phyloP scores from a whole-genome alignment of 2,329 filamentous ascomycete species.

The Davidsoniella eucalypti region DNA sequence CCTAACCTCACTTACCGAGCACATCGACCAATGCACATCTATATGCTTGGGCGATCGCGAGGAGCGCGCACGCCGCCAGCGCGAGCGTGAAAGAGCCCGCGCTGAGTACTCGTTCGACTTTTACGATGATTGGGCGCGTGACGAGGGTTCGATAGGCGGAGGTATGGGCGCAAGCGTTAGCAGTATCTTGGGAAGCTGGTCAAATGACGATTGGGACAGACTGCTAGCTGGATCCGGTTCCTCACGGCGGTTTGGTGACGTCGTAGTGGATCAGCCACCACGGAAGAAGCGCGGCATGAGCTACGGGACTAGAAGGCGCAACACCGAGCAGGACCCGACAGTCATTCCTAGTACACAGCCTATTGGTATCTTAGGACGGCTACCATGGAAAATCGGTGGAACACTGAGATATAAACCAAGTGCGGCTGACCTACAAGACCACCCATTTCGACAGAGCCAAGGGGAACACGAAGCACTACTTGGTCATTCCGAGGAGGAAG shows the following conservation, averaged over 20 bases:
- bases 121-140: conserved; percentile 88
- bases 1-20: conserved; percentile 46
- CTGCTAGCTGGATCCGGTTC: conserved; percentile 53
- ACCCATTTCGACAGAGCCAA: conserved; percentile 42
- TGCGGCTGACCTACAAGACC: conserved; percentile 76
- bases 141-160: conserved; percentile 23
- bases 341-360: conserved; percentile 80
- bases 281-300: conserved; percentile 69
- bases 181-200: conserved; percentile 55
- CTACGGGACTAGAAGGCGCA: conserved; percentile 51
- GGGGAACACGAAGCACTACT: conserved; percentile 56
- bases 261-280: conserved; percentile 44
- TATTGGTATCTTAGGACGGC: conserved; percentile 64
- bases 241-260: conserved; percentile 9
- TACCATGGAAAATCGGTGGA: conserved; percentile 74
- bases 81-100: conserved; percentile 44
- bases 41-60: conserved; percentile 57
- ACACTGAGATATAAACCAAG: conserved; percentile 78
- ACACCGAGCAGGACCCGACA: conserved; percentile 60
- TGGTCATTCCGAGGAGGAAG: conserved; percentile 14
- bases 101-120: conserved; percentile 89
- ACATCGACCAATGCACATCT: conserved; percentile 55
- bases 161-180: conserved; percentile 21
- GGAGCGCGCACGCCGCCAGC: conserved; percentile 51
- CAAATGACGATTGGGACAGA: conserved; percentile 69